Percentiles rank a stretch among this genome's conserved stretches.
Evolutionary conservation across 2,329 filamentous ascomycete genomes (phyloP).

Genomic region (Periconia sp.): DNA sequence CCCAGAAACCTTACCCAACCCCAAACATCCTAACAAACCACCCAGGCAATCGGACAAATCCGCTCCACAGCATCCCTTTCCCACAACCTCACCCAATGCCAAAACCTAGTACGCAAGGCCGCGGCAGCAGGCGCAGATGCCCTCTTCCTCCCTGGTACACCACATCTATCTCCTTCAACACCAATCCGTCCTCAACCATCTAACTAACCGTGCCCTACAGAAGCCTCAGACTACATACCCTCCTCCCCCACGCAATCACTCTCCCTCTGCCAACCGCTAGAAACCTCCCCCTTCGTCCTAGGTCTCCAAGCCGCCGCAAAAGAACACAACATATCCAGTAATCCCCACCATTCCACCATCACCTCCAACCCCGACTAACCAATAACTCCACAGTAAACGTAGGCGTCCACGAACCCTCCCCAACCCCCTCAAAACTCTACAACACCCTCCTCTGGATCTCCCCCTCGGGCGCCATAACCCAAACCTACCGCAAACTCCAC

Average conservation of each 20-base stretch:
- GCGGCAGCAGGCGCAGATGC: conserved; percentile 76
- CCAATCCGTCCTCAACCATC: too few relatives aligned
- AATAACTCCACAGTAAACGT: conserved; percentile 71
- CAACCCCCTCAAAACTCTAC: conserved; percentile 55
- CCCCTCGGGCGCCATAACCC: conserved; percentile 58
- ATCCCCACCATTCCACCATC: neutral
- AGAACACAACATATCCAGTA: conserved; percentile 46
- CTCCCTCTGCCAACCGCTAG: conserved; percentile 67
- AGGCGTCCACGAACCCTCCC: conserved; percentile 67
- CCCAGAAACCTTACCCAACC: neutral
- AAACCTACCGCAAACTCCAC: conserved; percentile 85
- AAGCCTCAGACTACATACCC: conserved; percentile 87
- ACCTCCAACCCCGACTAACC: neutral
- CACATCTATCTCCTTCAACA: neutral
- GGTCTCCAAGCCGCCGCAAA: conserved; percentile 72
- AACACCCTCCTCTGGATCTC: conserved; percentile 71
- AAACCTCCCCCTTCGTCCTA: conserved; percentile 70
- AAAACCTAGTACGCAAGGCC: conserved; percentile 70
- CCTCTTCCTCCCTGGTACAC: conserved; percentile 71
- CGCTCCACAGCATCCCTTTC: conserved; percentile 78
- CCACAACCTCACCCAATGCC: conserved; percentile 79
- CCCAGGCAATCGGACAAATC: conserved; percentile 83
- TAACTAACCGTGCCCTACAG: conserved; percentile 37
- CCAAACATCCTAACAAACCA: neutral
- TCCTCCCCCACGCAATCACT: conserved; percentile 67